Evolutionary conservation across 164 flowering plant species (phyloP).

Genomic region (Hamamelis virginiana): DNA sequence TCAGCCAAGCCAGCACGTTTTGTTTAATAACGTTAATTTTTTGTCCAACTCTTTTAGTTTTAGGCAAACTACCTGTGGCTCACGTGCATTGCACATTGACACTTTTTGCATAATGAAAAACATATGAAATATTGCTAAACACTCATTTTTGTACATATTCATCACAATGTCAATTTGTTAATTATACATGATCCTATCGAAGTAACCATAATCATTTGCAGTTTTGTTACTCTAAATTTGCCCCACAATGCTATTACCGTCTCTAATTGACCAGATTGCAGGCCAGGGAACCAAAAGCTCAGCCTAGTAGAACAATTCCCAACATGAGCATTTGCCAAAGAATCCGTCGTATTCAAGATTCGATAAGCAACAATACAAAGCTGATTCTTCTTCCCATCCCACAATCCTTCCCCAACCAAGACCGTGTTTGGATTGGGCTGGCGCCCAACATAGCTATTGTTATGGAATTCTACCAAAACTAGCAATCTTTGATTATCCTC

Average conservation of each 20-base stretch:
- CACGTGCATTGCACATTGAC: too few species aligned
- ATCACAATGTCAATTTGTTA: too few species aligned
- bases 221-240: slow-evolving; percentile 50
- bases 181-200: slow-evolving; percentile 31
- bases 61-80: too few species aligned
- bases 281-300: slow-evolving; percentile 40
- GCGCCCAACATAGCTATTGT: slow-evolving; percentile 3
- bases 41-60: too few species aligned
- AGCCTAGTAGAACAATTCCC: slow-evolving; percentile 60
- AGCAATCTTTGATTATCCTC: neutral
- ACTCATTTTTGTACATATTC: too few species aligned
- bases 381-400: slow-evolving; percentile 54
- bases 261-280: slow-evolving; percentile 40
- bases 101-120: too few species aligned
- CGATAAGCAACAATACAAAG: slow-evolving; percentile 53
- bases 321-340: slow-evolving; percentile 33
- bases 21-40: too few species aligned
- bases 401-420: slow-evolving; percentile 57
- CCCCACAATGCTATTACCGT: slow-evolving; percentile 37
- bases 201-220: slow-evolving; percentile 41
- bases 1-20: too few species aligned
- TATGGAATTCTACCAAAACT: slow-evolving; percentile 1
- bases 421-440: slow-evolving; percentile 29
- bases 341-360: slow-evolving; percentile 23
- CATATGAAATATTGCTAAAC: too few species aligned